Evolutionary conservation across 1,284 basidiomycete genomes (phyloP).

Genomic region (Malassezia pachydermatis): DNA sequence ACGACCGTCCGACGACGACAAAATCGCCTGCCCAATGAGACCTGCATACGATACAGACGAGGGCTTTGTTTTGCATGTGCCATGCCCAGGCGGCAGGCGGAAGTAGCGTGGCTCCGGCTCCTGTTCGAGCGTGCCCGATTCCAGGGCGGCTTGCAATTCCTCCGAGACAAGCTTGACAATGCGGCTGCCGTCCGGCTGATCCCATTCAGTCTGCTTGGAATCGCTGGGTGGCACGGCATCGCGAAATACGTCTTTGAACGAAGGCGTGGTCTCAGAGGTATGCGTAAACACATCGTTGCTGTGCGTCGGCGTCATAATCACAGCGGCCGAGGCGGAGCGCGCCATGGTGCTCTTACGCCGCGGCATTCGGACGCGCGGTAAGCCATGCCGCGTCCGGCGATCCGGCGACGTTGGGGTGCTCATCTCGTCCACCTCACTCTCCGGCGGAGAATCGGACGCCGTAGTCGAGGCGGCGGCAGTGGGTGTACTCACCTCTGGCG

Average conservation of each 20-base stretch:
- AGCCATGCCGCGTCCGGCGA: background rate
- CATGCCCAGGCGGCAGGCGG: slow-evolving; percentile 37
- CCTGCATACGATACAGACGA: slow-evolving; percentile 67
- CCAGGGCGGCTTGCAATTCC: slow-evolving; percentile 39
- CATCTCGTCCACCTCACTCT: slow-evolving; percentile 4
- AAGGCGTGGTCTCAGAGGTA: background rate
- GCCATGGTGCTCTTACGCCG: slow-evolving; percentile 2
- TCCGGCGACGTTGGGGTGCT: background rate
- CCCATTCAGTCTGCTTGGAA: slow-evolving; percentile 33
- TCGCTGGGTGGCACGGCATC: slow-evolving; percentile 3
- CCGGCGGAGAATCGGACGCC: too few relatives aligned
- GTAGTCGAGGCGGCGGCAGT: background rate
- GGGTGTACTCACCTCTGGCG: background rate
- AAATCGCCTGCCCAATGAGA: slow-evolving; percentile 84
- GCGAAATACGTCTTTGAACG: slow-evolving; percentile 12
- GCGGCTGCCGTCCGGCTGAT: slow-evolving; percentile 39
- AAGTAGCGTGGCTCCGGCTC: slow-evolving; percentile 42
- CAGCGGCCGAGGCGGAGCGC: slow-evolving; percentile 3
- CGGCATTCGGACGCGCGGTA: background rate
- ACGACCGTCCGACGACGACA: slow-evolving; percentile 70
- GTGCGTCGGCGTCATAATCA: slow-evolving; percentile 11
- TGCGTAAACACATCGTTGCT: slow-evolving; percentile 16
- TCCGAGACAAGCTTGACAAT: slow-evolving; percentile 45
- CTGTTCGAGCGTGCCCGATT: slow-evolving; percentile 31
- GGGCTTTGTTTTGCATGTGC: slow-evolving; percentile 35